Evolutionary conservation across 768 basidiomycete genomes (phyloP), one percentile per base, ranked within the genome.

Genomic region (Lentinula sp.): DNA sequence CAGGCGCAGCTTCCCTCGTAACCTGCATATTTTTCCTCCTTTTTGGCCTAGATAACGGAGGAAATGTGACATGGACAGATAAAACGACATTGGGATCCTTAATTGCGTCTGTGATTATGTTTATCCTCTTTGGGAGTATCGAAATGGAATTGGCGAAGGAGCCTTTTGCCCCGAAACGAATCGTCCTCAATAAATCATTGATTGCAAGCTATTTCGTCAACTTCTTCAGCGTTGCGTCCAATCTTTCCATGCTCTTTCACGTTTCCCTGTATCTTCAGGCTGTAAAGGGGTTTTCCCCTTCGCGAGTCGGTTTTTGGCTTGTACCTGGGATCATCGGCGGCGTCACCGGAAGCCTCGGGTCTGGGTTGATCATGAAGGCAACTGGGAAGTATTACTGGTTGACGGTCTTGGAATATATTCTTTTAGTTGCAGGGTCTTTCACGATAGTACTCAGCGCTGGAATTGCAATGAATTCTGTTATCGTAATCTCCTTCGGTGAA

Each of bases 221-320:
- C 70, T 78, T 86, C 66, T 85, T 86, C 66, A 76, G 75, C 1
- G 73, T 82, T 15, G 82, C 76, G 0, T 69, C 79, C 5, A 70
- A 66, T 2, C 74, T 84, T 60, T 69, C 76, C 40, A 69, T 79
- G 65, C 57, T 84, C 11, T 88, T 84, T 73, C 77, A 84, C 54
- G 64, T 83, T 5, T 74, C 85, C 4, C 69, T 87, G 23, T 86
- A 83, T 65, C 68, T 84, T 45, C 86, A 88, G 68, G 85, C 83
- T 0, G 84, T 85, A 6, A 71, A 73, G 39, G 74, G 75, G 1
- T 75, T 76, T 59, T 72, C 75, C 9, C 79, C 85, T 3, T 74
- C 79, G 0, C 70, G 79, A 64, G 79, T 81, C 0, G 82, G 86
- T 2, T 62, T 84, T 34, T 81, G 78, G 74, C 73, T 88, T 6